Base-by-base conservation (phyloP, 2,329 filamentous ascomycete genomes). In the Pyrenochaeta sp. region DNA sequence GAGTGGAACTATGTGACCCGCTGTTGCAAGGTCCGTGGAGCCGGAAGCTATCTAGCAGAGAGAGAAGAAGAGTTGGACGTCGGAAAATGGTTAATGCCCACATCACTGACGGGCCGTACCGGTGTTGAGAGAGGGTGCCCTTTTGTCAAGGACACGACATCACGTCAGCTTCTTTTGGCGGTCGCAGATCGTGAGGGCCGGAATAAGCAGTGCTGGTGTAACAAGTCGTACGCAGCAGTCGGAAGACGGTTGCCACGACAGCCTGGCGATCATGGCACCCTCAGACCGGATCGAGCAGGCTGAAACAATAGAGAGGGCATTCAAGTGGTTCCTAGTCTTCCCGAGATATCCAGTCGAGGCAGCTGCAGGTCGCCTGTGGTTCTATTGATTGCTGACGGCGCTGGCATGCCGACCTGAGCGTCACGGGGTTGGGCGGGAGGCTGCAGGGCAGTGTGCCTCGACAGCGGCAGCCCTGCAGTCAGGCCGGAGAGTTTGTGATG, bases 381-480 rank as follows among this genome's bases (percentile, higher is more conserved):
- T 55, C 47, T 58, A 41, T 57, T 43, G 48, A 55, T 49, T 46
- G 41, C 50, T 62, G 46, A 41, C 42, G 55, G 34, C 65, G 49
- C 53, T 67, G 64, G 60, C 59, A 58, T 46, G 55, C 53, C 53
- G 50, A 48, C 42, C 52, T 55, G 34, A 49, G 49, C 51, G 56
- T 68, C 63, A 67, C 59, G 64, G 60, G 58, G 49, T 56, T 40
- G 35, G n/a, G 47, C 67, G 67, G 67, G 66, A 70, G 66, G 66
- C 67, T 68, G 68, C 68, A 70, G 53, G 41, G 39, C 48, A 40
- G 55, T 62, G 63, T 61, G 50, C 41, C 58, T 61, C 59, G 44
- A 63, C 47, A 60, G 44, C 56, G 56, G 57, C 61, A 53, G 60
- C 55, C 46, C 59, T 65, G 64, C 60, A 65, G 60, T 36, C 45